Evolutionary conservation across 1,284 basidiomycete species (phyloP), one percentile per base, ranked within the genome.

Genomic region (Ustilago xerochloae): DNA sequence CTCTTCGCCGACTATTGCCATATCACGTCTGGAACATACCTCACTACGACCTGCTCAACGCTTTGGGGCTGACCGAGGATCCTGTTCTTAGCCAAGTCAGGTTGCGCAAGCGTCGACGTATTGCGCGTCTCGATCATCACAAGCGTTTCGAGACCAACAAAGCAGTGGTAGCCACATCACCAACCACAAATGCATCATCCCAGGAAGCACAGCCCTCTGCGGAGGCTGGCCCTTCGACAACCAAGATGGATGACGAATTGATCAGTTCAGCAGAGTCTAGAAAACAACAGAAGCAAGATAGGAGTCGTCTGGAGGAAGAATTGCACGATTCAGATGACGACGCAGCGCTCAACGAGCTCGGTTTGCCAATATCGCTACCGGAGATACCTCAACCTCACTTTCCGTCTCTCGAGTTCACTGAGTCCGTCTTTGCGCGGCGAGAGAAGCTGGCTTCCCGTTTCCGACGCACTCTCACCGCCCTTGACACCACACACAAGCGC

Each of bases 21-120:
- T 83, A 79, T 47, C 82, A 83, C 35, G 79, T 83, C 32, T 83
- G 74, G 74, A 74, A 81, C 61, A 73, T 81, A 2, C 75, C 79
- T 4, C 77, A 81, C 33, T 63, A 69, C 35, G 82, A 82, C 43
- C 49, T 82, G 22, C 53, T 77, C 15, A 49, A 53, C 12, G 47
- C 64, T 6, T 29, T 72, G 3, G 68, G 36, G 15, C 22, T 65
- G 30, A 57, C 52, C 13, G 36, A 67, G 7, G 72, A 75, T 29
- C 72, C 72, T 4, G 57, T 75, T 12, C 60, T 56, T 15, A 59
- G 50, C 26, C 51, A 60, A 18, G 50, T 65, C 38, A 56, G 74
- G 26, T 30, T 22, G 13, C 58, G 61, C 16, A 78, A 78, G 36
- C 63, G 68, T 22, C 51, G 70, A 38, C 60, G 72, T 39, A 32